These are phyloP conservation scores for Epichloe bromicola DNA, from an alignment of 2,329 filamentous ascomycete genomes.

Conservation along the genomic window DNA sequence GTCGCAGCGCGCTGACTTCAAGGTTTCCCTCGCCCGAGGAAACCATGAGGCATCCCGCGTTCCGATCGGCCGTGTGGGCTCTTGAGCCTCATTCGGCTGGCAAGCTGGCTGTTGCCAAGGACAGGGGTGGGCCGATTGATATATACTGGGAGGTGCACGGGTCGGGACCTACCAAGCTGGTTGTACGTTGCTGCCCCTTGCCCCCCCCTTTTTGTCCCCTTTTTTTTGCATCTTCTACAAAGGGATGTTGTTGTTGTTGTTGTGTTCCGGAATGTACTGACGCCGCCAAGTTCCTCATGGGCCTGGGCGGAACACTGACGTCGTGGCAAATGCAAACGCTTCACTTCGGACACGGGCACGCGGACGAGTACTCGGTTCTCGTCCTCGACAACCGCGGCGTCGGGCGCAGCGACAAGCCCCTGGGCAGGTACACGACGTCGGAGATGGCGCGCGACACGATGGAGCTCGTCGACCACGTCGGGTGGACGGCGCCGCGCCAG, in stretches of 20 bases:
- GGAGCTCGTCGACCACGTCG: constrained; percentile 56
- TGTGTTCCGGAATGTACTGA: too few species aligned
- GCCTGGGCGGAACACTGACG: constrained; percentile 53
- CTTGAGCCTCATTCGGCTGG: constrained; percentile 54
- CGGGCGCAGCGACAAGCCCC: constrained; percentile 65
- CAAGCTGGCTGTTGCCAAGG: constrained; percentile 49
- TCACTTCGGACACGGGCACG: constrained; percentile 63
- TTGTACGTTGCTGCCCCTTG: constrained; percentile 41
- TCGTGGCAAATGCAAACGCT: constrained; percentile 76
- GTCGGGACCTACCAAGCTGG: constrained; percentile 54
- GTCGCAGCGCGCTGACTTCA: constrained; percentile 1
- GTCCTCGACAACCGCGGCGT: constrained; percentile 78
- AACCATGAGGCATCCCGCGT: constrained; percentile 53
- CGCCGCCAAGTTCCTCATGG: constrained; percentile 50
- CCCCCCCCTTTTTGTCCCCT: too few species aligned
- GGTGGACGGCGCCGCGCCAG: constrained; percentile 44
- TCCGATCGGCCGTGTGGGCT: constrained; percentile 51
- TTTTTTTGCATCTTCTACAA: too few species aligned
- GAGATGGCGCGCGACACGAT: constrained; percentile 73
- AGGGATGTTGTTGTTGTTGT: too few species aligned
- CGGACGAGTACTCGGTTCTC: constrained; percentile 56
- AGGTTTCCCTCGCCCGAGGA: constrained; percentile 39
- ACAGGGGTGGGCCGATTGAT: constrained; percentile 60
- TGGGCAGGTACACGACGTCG: constrained; percentile 65
- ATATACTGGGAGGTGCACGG: constrained; percentile 75